A percentile compares a stretch with the other conserved stretches of the same genome.
Evolutionary conservation across 257 asterid genomes (phyloP).

Genomic region (Verbena officinalis): DNA sequence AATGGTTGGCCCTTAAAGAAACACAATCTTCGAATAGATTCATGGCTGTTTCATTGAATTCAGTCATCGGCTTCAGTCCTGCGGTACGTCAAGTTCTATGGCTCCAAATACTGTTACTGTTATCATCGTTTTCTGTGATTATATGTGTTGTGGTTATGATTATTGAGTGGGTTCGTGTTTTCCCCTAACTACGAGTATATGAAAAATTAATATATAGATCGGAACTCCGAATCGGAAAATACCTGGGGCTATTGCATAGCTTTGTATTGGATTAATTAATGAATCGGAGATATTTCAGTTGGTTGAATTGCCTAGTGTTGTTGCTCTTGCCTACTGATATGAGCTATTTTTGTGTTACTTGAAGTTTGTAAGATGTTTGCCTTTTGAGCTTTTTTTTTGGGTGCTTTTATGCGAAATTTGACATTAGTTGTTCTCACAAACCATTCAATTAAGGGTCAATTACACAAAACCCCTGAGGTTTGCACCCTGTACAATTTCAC

Average conservation of each 20-base stretch:
- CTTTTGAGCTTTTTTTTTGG: too few relatives aligned
- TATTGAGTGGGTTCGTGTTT: not conserved
- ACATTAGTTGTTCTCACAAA: not conserved
- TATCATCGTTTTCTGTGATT: not conserved
- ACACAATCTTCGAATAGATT: slow-evolving; percentile 9
- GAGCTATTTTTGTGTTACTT: not conserved
- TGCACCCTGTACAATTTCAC: too few relatives aligned
- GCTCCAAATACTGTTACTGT: not conserved
- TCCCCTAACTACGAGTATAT: not conserved
- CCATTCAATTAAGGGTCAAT: too few relatives aligned
- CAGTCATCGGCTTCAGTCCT: slow-evolving; percentile 52
- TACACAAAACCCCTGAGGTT: too few relatives aligned
- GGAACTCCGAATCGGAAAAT: too few relatives aligned
- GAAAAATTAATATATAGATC: too few relatives aligned
- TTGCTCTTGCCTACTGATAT: not conserved
- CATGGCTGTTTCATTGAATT: slow-evolving; percentile 67
- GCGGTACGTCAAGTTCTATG: slow-evolving; percentile 39
- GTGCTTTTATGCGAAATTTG: not conserved
- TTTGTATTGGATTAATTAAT: too few relatives aligned
- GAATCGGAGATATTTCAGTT: too few relatives aligned
- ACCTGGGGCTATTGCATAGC: too few relatives aligned
- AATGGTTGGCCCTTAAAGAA: slow-evolving; percentile 42
- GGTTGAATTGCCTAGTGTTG: not conserved
- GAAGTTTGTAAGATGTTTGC: too few relatives aligned
- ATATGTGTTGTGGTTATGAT: not conserved